Evolutionary conservation across 768 basidiomycete genomes (phyloP).

Genomic region (Hydnomerulius pinastri): DNA sequence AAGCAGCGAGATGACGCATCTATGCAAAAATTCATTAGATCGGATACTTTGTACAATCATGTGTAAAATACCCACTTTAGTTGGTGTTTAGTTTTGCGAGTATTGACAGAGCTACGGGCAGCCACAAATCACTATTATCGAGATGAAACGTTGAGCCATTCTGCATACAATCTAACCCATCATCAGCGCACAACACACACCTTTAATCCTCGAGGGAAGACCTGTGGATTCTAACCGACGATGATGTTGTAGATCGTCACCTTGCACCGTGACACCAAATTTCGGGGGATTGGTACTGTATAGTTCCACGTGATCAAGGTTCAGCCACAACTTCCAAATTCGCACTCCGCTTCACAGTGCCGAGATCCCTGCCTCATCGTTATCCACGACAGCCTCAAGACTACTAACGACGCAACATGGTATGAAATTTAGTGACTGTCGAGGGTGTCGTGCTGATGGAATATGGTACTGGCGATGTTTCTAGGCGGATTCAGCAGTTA

Average conservation of each 20-base stretch:
- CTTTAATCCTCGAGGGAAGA: conserved; percentile 93
- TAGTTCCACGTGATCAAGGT: conserved; percentile 53
- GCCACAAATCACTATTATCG: conserved; percentile 85
- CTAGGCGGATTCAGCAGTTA: conserved; percentile 80
- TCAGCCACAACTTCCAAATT: conserved; percentile 45
- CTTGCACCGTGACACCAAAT: conserved; percentile 9
- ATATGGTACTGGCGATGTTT: not conserved
- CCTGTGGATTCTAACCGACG: conserved; percentile 90
- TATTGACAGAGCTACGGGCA: conserved; percentile 54
- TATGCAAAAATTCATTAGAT: conserved; percentile 27
- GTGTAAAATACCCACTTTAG: conserved; percentile 43
- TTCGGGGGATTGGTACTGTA: conserved; percentile 49
- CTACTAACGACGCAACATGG: conserved; percentile 36
- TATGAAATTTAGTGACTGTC: conserved; percentile 7
- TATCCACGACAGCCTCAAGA: conserved; percentile 29
- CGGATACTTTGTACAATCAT: not conserved
- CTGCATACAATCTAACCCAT: not conserved
- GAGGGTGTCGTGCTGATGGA: not conserved
- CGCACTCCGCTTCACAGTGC: conserved; percentile 22
- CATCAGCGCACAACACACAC: conserved; percentile 18
- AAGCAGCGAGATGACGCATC: conserved; percentile 95
- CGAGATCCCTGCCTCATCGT: conserved; percentile 10
- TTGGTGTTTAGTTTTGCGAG: conserved; percentile 30
- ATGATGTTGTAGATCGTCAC: conserved; percentile 35
- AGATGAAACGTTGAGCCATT: conserved; percentile 7